A percentile compares a stretch with the other conserved stretches of the same genome.
These are phyloP conservation scores for Sphaerostilbella broomeana DNA, from an alignment of 2,329 filamentous ascomycete species.

Conservation along the genomic window DNA sequence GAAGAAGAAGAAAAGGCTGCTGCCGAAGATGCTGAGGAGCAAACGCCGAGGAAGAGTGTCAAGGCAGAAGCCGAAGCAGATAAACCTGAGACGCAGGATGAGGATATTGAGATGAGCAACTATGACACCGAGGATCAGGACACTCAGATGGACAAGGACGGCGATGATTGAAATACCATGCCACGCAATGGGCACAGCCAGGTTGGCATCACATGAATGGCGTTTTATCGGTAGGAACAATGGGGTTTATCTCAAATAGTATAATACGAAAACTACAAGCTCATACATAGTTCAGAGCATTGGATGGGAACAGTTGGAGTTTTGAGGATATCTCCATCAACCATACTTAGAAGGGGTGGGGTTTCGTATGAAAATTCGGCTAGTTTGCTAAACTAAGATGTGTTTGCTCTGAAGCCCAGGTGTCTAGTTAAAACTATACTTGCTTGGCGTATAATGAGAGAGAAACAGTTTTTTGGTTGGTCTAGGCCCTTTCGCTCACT, in stretches of 20 bases:
- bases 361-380: too few relatives aligned
- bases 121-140: constrained; percentile 39
- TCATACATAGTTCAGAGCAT: not conserved
- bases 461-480: too few relatives aligned
- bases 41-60: constrained; percentile 17
- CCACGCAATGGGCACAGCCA: too few relatives aligned
- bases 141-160: constrained; percentile 28
- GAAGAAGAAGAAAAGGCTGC: constrained; percentile 13
- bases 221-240: constrained; percentile 2
- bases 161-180: constrained; percentile 27
- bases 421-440: not conserved
- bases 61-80: constrained; percentile 21
- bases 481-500: too few relatives aligned
- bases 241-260: not conserved
- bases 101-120: constrained; percentile 44
- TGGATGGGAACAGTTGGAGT: too few relatives aligned
- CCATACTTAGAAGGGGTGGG: too few relatives aligned
- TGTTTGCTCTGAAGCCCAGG: constrained; percentile 4
- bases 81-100: constrained; percentile 34
- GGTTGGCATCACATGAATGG: constrained; percentile 3
- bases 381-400: too few relatives aligned
- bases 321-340: too few relatives aligned
- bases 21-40: constrained; percentile 13
- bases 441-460: too few relatives aligned
- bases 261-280: too few relatives aligned